These are phyloP conservation scores for Eucalyptus sideroxylon DNA, from an alignment of 345 rosid species.

Conservation along the genomic window DNA sequence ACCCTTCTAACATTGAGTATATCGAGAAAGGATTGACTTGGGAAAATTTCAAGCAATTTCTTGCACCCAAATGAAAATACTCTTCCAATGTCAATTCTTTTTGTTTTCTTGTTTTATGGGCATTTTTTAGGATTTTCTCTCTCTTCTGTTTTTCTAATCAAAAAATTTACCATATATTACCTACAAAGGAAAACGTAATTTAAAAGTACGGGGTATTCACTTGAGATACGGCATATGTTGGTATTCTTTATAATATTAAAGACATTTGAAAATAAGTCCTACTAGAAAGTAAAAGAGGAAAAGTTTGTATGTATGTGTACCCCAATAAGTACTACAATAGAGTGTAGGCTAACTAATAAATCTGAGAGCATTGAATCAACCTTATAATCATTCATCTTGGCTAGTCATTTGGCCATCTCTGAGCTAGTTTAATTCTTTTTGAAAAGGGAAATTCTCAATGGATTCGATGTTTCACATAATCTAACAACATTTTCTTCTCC, in stretches of 20 bases:
- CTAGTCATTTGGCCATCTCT: neutral
- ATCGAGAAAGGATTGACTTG: slow-evolving; percentile 47
- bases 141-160: neutral
- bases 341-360: neutral
- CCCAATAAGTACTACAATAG: neutral
- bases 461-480: neutral
- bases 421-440: neutral
- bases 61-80: neutral
- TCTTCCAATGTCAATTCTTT: neutral
- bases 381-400: neutral
- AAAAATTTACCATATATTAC: neutral
- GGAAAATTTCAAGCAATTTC: slow-evolving; percentile 1
- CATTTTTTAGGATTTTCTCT: neutral
- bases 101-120: neutral
- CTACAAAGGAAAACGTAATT: neutral
- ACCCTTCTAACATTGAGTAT: slow-evolving; percentile 55
- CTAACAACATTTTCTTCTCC: neutral
- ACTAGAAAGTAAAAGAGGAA: neutral
- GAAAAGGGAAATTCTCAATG: neutral
- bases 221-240: neutral
- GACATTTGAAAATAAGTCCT: neutral
- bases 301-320: neutral
- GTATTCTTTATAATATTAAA: neutral
- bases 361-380: neutral
- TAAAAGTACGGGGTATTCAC: neutral